Evolutionary conservation across 1,284 basidiomycete genomes (phyloP), one percentile per base, ranked within the genome.

Genomic region (Heterobasidion parviporum): DNA sequence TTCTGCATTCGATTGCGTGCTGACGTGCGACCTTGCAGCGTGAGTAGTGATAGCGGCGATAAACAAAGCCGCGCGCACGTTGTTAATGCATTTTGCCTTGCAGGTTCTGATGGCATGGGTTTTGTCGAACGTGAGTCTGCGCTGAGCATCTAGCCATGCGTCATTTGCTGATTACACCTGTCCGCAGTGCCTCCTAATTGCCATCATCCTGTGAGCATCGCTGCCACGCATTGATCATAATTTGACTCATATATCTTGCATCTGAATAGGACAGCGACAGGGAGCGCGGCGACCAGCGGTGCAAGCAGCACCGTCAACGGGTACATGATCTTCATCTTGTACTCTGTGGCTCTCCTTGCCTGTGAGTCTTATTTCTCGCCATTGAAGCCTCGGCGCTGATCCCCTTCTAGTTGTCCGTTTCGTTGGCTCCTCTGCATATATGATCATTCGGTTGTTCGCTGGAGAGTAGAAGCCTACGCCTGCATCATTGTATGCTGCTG

Each of bases 91-190:
- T 26, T 26, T 20, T 43, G 43, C 45, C 8, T 34, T 54, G 10
- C 60, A 74, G 72, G 87, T 93, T 1, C 69, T 94, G 59, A 71
- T 94, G 60, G 81, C 83, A 12, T 95, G 92, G 92, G 89, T 88
- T 1, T 71, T 96, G 66, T 83, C 84, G 47, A 95, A 95, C 69
- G 86, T 84, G 58, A 65, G 77, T 20, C 20, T 8, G 15, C 20
- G 7, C 33, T 15, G 33, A 3, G 8, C 35, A 9, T 18, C 6
- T 4, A 6, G 8, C 18, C 20, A 3, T 26, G 36, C 10, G 4
- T 8, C 32, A 44, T 26, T 15, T 26, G 16, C 7, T 41, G 6
- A 2, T n/a, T 44, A 14, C 34, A 15, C 8, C n/a, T 9, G 9
- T 8, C 16, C 36, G 8, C 20, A 48, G 38, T 26, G 16, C 26